A percentile compares a stretch with the other conserved stretches of the same genome.
Evolutionary conservation across 2,329 filamentous ascomycete species (phyloP).

Genomic region (Domatiomyces catenatus): DNA sequence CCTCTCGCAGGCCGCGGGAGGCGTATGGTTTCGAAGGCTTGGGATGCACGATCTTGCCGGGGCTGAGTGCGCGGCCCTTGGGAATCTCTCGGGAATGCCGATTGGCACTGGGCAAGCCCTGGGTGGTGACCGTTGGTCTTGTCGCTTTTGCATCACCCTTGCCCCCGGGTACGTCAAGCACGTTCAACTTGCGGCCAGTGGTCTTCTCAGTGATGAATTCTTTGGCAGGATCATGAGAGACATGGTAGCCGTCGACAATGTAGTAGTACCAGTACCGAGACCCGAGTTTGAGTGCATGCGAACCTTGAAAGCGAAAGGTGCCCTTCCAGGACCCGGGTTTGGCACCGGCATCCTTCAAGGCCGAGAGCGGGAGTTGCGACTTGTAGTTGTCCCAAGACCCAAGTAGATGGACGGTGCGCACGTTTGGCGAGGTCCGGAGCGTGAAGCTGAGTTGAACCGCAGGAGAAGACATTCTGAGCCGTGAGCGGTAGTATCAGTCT

Average conservation of each 20-base stretch:
- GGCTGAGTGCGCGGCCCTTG: slow-evolving; percentile 75
- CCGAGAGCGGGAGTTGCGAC: slow-evolving; percentile 79
- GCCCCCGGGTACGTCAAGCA: slow-evolving; percentile 72
- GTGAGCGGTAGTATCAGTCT: slow-evolving; percentile 3
- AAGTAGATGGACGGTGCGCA: slow-evolving; percentile 94
- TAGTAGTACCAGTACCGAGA: slow-evolving; percentile 99
- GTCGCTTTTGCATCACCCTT: slow-evolving; percentile 27
- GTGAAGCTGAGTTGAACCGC: slow-evolving; percentile 88
- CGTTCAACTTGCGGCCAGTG: slow-evolving; percentile 91
- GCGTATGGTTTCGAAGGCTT: slow-evolving; percentile 79
- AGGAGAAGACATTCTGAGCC: slow-evolving; percentile 26
- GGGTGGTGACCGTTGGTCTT: slow-evolving; percentile 22
- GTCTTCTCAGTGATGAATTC: slow-evolving; percentile 85
- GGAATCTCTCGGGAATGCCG: slow-evolving; percentile 48
- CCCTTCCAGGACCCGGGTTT: slow-evolving; percentile 91
- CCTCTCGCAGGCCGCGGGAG: slow-evolving; percentile 71
- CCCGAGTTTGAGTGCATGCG: slow-evolving; percentile 62
- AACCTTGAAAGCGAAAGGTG: slow-evolving; percentile 86
- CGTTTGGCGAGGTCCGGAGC: slow-evolving; percentile 86
- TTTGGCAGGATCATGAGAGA: slow-evolving; percentile 87
- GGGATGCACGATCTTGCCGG: slow-evolving; percentile 79
- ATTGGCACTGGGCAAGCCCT: slow-evolving; percentile 34
- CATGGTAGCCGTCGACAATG: slow-evolving; percentile 98
- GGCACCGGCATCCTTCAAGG: slow-evolving; percentile 55
- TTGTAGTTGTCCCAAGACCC: slow-evolving; percentile 97